Conservation (phyloP, 345 rosid species). For the Streptanthus diversifolius region DNA sequence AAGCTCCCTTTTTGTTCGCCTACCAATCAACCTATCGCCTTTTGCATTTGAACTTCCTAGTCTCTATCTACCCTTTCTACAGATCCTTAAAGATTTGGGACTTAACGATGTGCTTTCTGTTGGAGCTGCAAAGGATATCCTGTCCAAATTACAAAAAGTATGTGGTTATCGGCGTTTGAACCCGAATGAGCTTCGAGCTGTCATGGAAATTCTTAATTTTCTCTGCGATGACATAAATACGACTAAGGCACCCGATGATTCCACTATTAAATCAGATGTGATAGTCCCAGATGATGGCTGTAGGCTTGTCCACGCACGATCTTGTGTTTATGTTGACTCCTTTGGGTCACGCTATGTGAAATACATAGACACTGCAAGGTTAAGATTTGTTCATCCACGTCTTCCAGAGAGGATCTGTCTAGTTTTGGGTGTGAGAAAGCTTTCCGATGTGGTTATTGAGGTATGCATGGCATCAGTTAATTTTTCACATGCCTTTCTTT, state of each 20-base stretch:
- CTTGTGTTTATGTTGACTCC: conserved; percentile 75
- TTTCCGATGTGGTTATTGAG: conserved; percentile 87
- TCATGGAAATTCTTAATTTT: conserved; percentile 73
- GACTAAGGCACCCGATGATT: conserved; percentile 30
- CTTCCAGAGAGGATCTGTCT: conserved; percentile 70
- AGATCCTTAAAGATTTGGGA: conserved; percentile 80
- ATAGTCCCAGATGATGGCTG: conserved; percentile 90
- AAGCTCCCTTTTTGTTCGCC: conserved; percentile 70
- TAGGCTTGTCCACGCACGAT: conserved; percentile 76
- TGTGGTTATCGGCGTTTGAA: conserved; percentile 89
- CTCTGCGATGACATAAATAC: conserved; percentile 49
- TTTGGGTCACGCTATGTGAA: conserved; percentile 71
- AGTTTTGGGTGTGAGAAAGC: conserved; percentile 66
- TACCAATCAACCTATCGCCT: conserved; percentile 78
- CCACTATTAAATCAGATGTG: conserved; percentile 53
- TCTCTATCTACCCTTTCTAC: conserved; percentile 68
- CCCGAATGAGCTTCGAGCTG: conserved; percentile 95
- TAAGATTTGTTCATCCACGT: conserved; percentile 78
- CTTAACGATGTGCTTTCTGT: conserved; percentile 74
- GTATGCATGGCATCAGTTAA: conserved; percentile 34
- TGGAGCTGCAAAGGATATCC: conserved; percentile 67
- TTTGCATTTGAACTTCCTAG: conserved; percentile 90
- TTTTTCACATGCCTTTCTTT: background rate
- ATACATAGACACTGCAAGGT: conserved; percentile 64
- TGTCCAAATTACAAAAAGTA: conserved; percentile 61